Conservation (phyloP, 495 filamentous ascomycete species). For the Hypoxylon crocopeplum region DNA sequence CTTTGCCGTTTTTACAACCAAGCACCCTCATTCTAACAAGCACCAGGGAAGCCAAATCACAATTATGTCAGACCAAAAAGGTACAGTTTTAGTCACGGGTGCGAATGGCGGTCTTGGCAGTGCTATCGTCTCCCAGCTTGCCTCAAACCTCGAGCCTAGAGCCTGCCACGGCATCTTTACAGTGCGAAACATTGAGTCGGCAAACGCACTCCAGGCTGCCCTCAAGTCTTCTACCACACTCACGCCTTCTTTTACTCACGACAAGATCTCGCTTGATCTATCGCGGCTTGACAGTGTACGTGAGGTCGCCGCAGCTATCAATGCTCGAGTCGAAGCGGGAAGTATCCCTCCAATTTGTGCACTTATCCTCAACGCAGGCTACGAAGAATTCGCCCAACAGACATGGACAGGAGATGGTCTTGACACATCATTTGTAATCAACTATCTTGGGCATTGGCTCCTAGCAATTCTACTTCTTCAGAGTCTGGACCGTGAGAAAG, state of each 20-base stretch:
- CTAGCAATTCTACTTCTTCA: slow-evolving; percentile 47
- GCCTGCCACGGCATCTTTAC: slow-evolving; percentile 47
- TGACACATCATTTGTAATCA: slow-evolving; percentile 48
- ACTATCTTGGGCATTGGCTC: slow-evolving; percentile 51
- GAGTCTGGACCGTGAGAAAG: slow-evolving; percentile 45
- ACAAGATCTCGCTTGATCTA: slow-evolving; percentile 25
- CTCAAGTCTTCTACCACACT: slow-evolving; percentile 38
- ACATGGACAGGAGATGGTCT: slow-evolving; percentile 41
- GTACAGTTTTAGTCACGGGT: slow-evolving; percentile 29
- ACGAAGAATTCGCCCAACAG: slow-evolving; percentile 35
- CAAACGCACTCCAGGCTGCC: slow-evolving; percentile 30
- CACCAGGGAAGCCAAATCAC: too few species aligned
- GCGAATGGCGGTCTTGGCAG: slow-evolving; percentile 48
- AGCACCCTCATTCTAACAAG: slow-evolving; percentile 22
- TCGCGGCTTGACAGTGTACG: slow-evolving; percentile 13
- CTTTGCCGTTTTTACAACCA: slow-evolving; percentile 29
- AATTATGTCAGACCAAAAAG: neutral
- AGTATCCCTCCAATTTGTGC: slow-evolving; percentile 48
- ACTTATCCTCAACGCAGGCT: slow-evolving; percentile 52
- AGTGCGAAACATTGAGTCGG: slow-evolving; percentile 42
- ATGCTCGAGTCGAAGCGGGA: slow-evolving; percentile 37
- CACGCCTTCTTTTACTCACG: slow-evolving; percentile 14
- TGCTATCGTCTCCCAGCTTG: slow-evolving; percentile 55
- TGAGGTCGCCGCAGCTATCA: slow-evolving; percentile 14
- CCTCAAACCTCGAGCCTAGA: slow-evolving; percentile 41